phyloP scores from a whole-genome alignment of 2,329 filamentous ascomycete genomes.

The Elsinoe perseae region DNA sequence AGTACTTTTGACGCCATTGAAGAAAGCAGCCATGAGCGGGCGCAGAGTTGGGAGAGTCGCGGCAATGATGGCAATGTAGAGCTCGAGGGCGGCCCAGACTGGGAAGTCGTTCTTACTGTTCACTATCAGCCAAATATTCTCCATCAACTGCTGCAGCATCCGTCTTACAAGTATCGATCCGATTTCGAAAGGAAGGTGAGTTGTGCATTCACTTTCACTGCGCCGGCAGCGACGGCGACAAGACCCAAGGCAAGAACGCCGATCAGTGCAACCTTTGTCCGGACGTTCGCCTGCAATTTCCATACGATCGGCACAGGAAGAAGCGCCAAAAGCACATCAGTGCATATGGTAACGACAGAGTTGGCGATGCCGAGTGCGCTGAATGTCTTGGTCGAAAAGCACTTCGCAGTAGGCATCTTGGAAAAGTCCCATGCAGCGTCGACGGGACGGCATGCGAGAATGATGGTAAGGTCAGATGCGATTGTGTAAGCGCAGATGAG shows the following conservation, averaged over 20 bases:
- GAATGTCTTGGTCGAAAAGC: constrained; percentile 37
- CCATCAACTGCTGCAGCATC: not conserved
- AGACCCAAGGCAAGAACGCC: constrained; percentile 33
- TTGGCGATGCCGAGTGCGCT: constrained; percentile 40
- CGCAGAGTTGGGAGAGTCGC: constrained; percentile 38
- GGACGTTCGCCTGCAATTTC: constrained; percentile 36
- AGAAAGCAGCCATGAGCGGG: constrained; percentile 28
- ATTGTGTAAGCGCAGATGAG: constrained; percentile 39
- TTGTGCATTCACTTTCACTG: constrained; percentile 37
- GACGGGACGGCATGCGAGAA: constrained; percentile 43
- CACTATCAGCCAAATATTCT: not conserved
- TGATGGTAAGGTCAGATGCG: constrained; percentile 38
- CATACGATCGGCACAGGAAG: constrained; percentile 39
- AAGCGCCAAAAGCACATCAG: constrained; percentile 36
- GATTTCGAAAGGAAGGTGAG: constrained; percentile 28
- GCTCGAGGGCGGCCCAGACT: constrained; percentile 40
- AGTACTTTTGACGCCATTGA: constrained; percentile 8
- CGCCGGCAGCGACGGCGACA: constrained; percentile 37
- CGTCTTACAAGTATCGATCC: constrained; percentile 29
- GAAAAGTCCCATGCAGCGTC: constrained; percentile 37
- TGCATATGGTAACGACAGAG: constrained; percentile 33
- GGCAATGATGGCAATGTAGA: constrained; percentile 39
- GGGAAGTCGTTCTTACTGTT: constrained; percentile 32
- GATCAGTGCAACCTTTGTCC: constrained; percentile 35
- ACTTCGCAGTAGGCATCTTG: constrained; percentile 32